Evolutionary conservation across 805 yeast species (phyloP), one percentile per base, ranked within the genome.

Genomic region (Candida silvicultrix): DNA sequence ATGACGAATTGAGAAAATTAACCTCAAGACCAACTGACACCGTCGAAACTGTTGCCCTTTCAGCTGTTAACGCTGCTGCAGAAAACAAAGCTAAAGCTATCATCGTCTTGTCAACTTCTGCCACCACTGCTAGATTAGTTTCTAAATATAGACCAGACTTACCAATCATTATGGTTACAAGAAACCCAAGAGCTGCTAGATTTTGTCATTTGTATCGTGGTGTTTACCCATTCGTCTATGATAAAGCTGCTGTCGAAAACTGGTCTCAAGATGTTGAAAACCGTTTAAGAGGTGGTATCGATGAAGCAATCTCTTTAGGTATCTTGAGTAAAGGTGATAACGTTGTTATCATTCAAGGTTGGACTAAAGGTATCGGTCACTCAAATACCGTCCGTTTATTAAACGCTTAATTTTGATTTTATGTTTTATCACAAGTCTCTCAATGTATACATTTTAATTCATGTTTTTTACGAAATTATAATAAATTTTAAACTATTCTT

Each of bases 351-450:
- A 85, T 94, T 70, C 99, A 94, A 80, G 99, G 99, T 70, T 94
- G 96, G 92, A 87, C 95, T 66, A 86, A 92, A 70, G 98, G 98
- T 75, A 78, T 89, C 57, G 99, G 99, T 67, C 97, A 94, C 84
- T 88, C 99, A 66, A 94, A 94, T 86, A 94, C 99, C 55, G 80
- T 94, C 71, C 92, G 98, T 79, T 81, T 92, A 64, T 77, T 89
- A 60, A 78, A 79, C 67, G 92, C 89, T 66, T 83, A 74, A 50
- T 41, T 38, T 20, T 23, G 7, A 15, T n/a, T 36, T 18, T 6
- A 14, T 11, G 14, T 10, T 35, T 7, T 5, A 18, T 9, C 8
- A 35, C 7, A 32, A 14, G 14, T 15, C 9, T 7, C 28, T 10
- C 28, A 23, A 32, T 32, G 16, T 16, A 34, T 8, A 28, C 14